A percentile compares a stretch with the other conserved stretches of the same genome.
Evolutionary conservation across 371 early-diverging fungal genomes (phyloP).

Genomic region (Dichotomocladium elegans): DNA sequence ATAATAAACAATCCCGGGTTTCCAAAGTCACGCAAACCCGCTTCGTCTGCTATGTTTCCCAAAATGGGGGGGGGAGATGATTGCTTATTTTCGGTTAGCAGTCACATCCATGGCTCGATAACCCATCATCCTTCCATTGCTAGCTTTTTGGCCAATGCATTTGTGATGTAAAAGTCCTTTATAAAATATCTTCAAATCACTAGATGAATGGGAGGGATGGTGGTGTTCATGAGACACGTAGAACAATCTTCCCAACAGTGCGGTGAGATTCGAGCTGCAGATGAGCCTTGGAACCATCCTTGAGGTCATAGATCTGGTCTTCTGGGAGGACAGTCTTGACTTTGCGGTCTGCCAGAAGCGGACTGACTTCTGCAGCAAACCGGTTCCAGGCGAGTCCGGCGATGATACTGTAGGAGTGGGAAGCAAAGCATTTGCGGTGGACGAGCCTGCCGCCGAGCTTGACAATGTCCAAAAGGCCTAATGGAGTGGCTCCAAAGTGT

Average conservation of each 20-base stretch:
- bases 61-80: no score
- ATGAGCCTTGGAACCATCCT: constrained; percentile 40
- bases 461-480: constrained; percentile 11
- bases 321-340: constrained; percentile 10
- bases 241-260: constrained; percentile 51
- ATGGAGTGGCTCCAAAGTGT: constrained; percentile 15
- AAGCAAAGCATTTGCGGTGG: constrained; percentile 9
- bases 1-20: no score
- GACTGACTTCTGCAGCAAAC: neutral
- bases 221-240: constrained; percentile 23
- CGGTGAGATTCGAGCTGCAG: constrained; percentile 34
- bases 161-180: no score
- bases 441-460: constrained; percentile 1
- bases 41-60: no score
- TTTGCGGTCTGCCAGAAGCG: neutral
- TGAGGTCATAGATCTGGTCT: constrained; percentile 20
- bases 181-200: no score
- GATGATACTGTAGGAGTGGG: constrained; percentile 10
- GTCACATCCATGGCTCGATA: no score
- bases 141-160: no score
- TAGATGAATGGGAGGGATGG: no score
- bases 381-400: constrained; percentile 4
- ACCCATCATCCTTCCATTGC: no score
- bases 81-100: no score
- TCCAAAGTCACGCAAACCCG: no score